phyloP scores from a whole-genome alignment of 768 basidiomycete species.

The Tulasnella sp. region DNA sequence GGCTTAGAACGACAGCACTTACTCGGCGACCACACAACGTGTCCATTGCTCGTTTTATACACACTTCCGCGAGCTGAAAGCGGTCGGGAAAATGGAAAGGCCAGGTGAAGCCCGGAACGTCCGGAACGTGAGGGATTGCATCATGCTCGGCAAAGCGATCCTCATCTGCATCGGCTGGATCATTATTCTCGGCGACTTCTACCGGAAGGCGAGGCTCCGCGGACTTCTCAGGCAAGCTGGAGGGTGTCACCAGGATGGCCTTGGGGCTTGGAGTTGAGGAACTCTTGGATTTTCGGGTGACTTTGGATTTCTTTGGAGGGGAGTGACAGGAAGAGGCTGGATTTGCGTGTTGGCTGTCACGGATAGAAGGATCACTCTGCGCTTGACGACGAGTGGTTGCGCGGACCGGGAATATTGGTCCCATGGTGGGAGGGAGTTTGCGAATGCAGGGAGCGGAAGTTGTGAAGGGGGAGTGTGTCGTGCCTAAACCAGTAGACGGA shows the following conservation, averaged over 20 bases:
- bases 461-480: not conserved
- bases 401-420: not conserved
- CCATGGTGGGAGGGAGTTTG: not conserved
- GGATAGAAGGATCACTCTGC: too few relatives aligned
- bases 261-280: not conserved
- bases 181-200: not conserved
- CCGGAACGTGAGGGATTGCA: not conserved
- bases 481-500: not conserved
- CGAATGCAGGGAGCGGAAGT: not conserved
- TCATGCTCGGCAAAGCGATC: not conserved
- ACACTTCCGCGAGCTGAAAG: not conserved
- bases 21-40: not conserved
- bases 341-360: not conserved
- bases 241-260: not conserved
- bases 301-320: not conserved
- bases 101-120: not conserved
- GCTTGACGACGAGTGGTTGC: not conserved
- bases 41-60: not conserved
- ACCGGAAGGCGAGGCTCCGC: not conserved
- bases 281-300: not conserved
- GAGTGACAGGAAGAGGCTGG: not conserved
- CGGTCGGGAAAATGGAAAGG: not conserved
- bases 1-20: not conserved
- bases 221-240: not conserved
- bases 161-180: not conserved